phyloP scores from a whole-genome alignment of 129 eudicot species.

The Ambrosia artemisiifolia region DNA sequence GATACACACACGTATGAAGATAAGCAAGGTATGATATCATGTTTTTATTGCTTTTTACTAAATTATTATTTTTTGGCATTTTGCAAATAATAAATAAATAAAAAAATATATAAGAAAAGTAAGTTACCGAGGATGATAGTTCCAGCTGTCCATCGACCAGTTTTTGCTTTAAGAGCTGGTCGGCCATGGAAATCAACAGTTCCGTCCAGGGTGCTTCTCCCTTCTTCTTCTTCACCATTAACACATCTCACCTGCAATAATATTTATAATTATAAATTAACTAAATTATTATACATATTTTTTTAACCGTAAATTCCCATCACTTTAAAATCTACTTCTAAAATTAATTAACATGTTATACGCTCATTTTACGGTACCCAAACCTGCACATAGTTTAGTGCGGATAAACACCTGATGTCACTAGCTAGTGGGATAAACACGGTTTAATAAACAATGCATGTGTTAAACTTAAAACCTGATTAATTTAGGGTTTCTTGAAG shows the following conservation, averaged over 20 bases:
- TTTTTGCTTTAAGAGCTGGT: conserved; percentile 58
- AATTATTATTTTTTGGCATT: conserved; percentile 13
- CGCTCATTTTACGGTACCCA: no score
- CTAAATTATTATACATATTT: background rate
- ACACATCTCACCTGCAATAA: conserved; percentile 34
- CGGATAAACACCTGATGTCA: no score
- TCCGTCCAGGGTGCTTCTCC: conserved; percentile 65
- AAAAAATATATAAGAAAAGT: background rate
- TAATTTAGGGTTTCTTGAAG: background rate
- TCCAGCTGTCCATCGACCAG: conserved; percentile 92
- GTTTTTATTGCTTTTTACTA: background rate
- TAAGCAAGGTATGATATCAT: conserved; percentile 45
- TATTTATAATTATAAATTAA: background rate
- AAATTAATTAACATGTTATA: no score
- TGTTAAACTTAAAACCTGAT: background rate
- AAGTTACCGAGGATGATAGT: conserved; percentile 69
- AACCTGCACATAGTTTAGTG: no score
- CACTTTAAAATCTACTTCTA: background rate
- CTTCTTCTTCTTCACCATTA: conserved; percentile 38
- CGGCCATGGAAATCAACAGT: conserved; percentile 73
- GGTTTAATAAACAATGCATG: no score
- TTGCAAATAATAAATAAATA: background rate
- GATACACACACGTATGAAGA: conserved; percentile 19
- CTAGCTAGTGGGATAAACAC: no score
- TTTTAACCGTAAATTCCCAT: no score